These are phyloP conservation scores for Strobilomyces dryophilus DNA, from an alignment of 768 basidiomycete genomes.

Conservation along the genomic window DNA sequence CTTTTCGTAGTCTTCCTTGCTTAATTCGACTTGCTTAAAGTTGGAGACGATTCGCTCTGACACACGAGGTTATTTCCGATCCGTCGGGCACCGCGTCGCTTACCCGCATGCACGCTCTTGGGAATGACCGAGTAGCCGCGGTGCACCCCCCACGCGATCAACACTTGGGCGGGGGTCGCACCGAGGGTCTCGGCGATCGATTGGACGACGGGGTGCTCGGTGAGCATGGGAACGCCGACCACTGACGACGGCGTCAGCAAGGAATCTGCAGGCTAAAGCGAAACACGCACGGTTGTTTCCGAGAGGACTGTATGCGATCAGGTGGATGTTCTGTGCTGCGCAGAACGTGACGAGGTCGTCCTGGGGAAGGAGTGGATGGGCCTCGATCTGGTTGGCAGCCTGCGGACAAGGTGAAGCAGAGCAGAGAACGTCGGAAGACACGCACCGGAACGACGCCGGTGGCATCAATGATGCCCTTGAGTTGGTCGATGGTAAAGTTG, in stretches of 20 bases:
- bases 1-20: conserved; percentile 61
- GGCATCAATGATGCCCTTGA: conserved; percentile 63
- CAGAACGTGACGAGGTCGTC: conserved; percentile 68
- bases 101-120: conserved; percentile 68
- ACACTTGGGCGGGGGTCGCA: conserved; percentile 74
- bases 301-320: conserved; percentile 71
- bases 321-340: conserved; percentile 63
- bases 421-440: not conserved
- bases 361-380: conserved; percentile 77
- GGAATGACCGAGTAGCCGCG: conserved; percentile 83
- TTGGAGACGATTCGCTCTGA: conserved; percentile 66
- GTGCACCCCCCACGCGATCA: conserved; percentile 75
- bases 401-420: conserved; percentile 17
- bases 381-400: conserved; percentile 77
- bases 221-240: conserved; percentile 58
- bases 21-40: conserved; percentile 70
- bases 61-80: not conserved
- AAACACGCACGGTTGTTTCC: conserved; percentile 67
- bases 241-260: conserved; percentile 33
- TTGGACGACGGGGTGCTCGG: conserved; percentile 58
- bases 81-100: conserved; percentile 3
- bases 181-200: conserved; percentile 59
- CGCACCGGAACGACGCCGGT: conserved; percentile 71
- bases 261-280: not conserved
- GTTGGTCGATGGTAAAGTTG: conserved; percentile 67